Evolutionary conservation across 1,284 basidiomycete species (phyloP), one percentile per base, ranked within the genome.

Genomic region (Pascua guehoae): DNA sequence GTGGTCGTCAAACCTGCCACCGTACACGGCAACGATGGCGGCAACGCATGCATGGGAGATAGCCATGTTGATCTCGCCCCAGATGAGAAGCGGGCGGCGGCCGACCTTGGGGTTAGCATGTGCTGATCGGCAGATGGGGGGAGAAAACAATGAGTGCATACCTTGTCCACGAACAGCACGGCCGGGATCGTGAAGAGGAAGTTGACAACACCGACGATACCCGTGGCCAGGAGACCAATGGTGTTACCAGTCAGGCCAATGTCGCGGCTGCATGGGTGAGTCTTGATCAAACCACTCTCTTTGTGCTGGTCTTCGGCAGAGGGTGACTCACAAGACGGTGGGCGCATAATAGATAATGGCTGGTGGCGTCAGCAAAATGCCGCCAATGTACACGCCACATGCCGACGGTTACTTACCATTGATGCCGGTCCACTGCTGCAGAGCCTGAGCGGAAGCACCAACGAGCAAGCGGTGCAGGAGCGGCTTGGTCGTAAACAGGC

Each of bases 151-250:
- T 32, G 24, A n/a, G 24, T 7, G 24, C 24, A 7, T 32, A 32
- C 24, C 24, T 71, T 72, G 65, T 77, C 75, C 43, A 75, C 73
- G 39, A 71, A 74, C 5, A 75, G 58, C 1, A 77, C 74, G 12
- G 75, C 75, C 2, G 75, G 75, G 49, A 77, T 67, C 5, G 75
- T 75, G 47, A 75, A 62, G 16, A 74, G 63, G 47, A 75, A 73
- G 65, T 75, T 77, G 65, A 84, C 86, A 66, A 91, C 84, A 48
- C 89, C 89, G 56, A 90, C 89, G 12, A 91, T 84, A 50, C 89
- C 89, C 11, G 89, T 91, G 1, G 88, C 87, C 39, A 91, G 80
- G 1, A 89, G 80, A 0, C 81, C 83, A 41, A 79, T 81, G 0
- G 85, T 81, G 65, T 82, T 85, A 1, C 56, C 62, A 1, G 36